Base-by-base conservation (phyloP, 345 rosid species). In the Lenwebbia sp. region DNA sequence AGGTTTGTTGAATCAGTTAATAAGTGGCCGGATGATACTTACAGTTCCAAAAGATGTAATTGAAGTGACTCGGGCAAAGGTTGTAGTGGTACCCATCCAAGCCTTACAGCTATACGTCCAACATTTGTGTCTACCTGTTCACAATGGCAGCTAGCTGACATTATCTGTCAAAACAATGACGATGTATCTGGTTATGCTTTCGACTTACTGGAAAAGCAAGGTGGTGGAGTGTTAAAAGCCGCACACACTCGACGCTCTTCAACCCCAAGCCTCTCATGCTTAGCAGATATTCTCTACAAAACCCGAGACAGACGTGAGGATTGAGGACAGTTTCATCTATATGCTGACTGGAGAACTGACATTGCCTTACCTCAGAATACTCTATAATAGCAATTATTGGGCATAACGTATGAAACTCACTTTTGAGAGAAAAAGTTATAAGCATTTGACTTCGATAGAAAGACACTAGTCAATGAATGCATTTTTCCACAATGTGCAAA, bases 41-140 rank as follows among this genome's bases (percentile, higher is more conserved):
- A 98, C 99, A 96, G 90, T 91, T 98, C 99, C 30, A 98, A 90
- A 56, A 96, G 98, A 93, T 98, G 99, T 88, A 98, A 85, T 89
- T 98, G 99, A 84, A 98, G 97, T 17, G 98, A 96, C 92, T 96
- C 99, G 1, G 99, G 99, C 74, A 98, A 92, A 23, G 99, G 99
- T 86, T 95, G 97, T 65, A 98, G 94, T 5, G 99, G 99, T 81
- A 98, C 99, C 99, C 99, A 98, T 88, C 99, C 99, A 49, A 98
- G 91, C 87, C 99, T 91, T 85, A 98, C 99, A 17, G 99, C 99
- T 88, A 98, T 98, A 14, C 99, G 95, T 25, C 99, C 99, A 87
- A 98, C 99, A 92, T 98, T 98, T 17, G 99, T 98, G 94, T 98
- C 99, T 86, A 98, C 99, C 99, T 98, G 90, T 86, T 83, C 53